A percentile compares a stretch with the other conserved stretches of the same genome.
Evolutionary conservation across 768 basidiomycete genomes (phyloP).

Genomic region (Tylopilus balloui): DNA sequence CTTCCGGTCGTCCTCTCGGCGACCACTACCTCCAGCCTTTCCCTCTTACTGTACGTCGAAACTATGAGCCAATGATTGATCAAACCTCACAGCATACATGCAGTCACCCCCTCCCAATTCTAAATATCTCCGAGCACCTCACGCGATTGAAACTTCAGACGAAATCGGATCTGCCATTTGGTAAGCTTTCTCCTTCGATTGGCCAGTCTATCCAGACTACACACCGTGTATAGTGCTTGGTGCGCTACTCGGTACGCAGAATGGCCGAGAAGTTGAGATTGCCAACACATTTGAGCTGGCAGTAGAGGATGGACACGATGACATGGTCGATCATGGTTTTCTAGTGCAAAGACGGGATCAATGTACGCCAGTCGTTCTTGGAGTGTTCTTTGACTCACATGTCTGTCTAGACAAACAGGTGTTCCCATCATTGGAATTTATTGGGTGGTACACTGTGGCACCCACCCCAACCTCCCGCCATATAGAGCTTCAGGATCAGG

Average conservation of each 20-base stretch:
- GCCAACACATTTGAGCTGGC: slow-evolving; percentile 95
- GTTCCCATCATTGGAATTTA: slow-evolving; percentile 94
- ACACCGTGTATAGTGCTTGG: slow-evolving; percentile 66
- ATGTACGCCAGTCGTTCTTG: slow-evolving; percentile 45
- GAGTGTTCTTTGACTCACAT: slow-evolving; percentile 3
- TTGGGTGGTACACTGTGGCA: slow-evolving; percentile 96
- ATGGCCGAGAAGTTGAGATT: slow-evolving; percentile 93
- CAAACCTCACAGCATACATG: slow-evolving; percentile 18
- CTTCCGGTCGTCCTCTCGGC: slow-evolving; percentile 69
- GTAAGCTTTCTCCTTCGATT: slow-evolving; percentile 36
- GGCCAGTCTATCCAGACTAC: background rate
- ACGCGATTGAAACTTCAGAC: slow-evolving; percentile 80
- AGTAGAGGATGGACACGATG: slow-evolving; percentile 47
- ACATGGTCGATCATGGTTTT: slow-evolving; percentile 75
- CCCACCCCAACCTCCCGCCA: slow-evolving; percentile 69
- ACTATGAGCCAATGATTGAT: background rate
- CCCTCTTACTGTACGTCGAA: slow-evolving; percentile 61
- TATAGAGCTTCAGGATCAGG: slow-evolving; percentile 84
- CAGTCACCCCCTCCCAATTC: slow-evolving; percentile 93
- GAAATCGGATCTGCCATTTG: slow-evolving; percentile 56
- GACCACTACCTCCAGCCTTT: slow-evolving; percentile 66
- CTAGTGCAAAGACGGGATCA: slow-evolving; percentile 81
- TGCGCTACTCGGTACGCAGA: slow-evolving; percentile 89
- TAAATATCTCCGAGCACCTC: slow-evolving; percentile 95
- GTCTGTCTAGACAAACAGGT: slow-evolving; percentile 83